Percentiles rank a stretch among this genome's conserved stretches.
These are phyloP conservation scores for Fusarium ramigenum DNA, from an alignment of 2,329 filamentous ascomycete species.

Conservation along the genomic window DNA sequence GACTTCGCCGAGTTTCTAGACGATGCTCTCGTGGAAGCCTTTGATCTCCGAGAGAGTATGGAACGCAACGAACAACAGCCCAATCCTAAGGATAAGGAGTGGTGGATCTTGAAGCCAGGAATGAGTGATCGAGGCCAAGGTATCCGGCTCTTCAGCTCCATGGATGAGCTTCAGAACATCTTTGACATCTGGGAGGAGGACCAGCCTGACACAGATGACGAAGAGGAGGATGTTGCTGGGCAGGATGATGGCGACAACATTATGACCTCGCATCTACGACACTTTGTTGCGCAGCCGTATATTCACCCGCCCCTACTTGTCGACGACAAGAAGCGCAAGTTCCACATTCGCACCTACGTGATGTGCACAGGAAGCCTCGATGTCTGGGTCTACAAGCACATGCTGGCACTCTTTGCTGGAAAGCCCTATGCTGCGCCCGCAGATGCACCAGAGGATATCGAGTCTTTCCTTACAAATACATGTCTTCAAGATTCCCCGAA, in stretches of 20 bases:
- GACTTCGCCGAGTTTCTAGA: constrained; percentile 98
- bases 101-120: constrained; percentile 98
- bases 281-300: constrained; percentile 96
- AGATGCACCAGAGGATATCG: constrained; percentile 62
- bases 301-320: constrained; percentile 84
- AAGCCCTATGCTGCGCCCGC: constrained; percentile 75
- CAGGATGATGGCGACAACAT: constrained; percentile 63
- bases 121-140: constrained; percentile 98
- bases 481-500: constrained; percentile 77
- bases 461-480: constrained; percentile 91
- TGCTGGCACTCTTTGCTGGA: constrained; percentile 93
- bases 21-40: constrained; percentile 89
- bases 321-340: constrained; percentile 77
- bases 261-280: constrained; percentile 88
- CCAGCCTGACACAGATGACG: constrained; percentile 70
- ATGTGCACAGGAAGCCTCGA: constrained; percentile 80
- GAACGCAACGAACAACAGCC: constrained; percentile 64
- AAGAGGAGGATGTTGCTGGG: constrained; percentile 58
- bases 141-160: constrained; percentile 86
- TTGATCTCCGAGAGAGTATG: constrained; percentile 83
- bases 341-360: constrained; percentile 94
- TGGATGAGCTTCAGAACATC: constrained; percentile 83
- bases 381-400: constrained; percentile 86
- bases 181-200: constrained; percentile 92
- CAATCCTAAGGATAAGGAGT: constrained; percentile 65